Conservation (phyloP, 352 stramenopile genomes). For the Phytophthora boehmeriae region DNA sequence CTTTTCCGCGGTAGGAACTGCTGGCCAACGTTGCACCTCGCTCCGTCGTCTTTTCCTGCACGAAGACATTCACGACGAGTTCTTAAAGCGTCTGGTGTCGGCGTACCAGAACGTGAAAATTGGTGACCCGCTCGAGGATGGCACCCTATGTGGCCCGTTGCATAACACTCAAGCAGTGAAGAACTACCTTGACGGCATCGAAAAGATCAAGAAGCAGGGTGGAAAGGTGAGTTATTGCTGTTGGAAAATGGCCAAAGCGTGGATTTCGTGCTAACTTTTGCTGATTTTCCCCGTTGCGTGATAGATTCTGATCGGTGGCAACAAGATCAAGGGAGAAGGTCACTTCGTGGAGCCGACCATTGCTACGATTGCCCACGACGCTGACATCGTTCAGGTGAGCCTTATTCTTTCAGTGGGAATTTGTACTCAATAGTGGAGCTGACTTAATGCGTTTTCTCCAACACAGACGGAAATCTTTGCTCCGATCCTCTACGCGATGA, state of each 20-base stretch:
- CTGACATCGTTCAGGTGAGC: slow-evolving; percentile 76
- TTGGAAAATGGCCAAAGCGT: background rate
- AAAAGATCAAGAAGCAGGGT: slow-evolving; percentile 87
- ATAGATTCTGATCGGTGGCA: slow-evolving; percentile 87
- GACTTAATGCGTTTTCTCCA: background rate
- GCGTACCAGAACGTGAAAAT: slow-evolving; percentile 92
- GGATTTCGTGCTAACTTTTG: slow-evolving; percentile 5
- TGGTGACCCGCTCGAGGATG: slow-evolving; percentile 85
- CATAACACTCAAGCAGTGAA: slow-evolving; percentile 82
- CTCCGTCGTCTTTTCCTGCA: slow-evolving; percentile 92
- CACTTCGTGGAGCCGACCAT: slow-evolving; percentile 94
- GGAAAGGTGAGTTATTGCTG: slow-evolving; percentile 58
- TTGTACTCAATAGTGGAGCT: background rate
- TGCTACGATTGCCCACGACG: slow-evolving; percentile 81
- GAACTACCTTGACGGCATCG: slow-evolving; percentile 85
- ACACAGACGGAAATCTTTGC: slow-evolving; percentile 91
- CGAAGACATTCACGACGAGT: slow-evolving; percentile 91
- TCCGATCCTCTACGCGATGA: slow-evolving; percentile 91
- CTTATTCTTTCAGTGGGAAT: background rate
- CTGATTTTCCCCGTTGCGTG: slow-evolving; percentile 14
- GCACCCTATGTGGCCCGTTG: slow-evolving; percentile 84
- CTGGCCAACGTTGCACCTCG: slow-evolving; percentile 92
- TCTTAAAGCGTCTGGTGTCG: slow-evolving; percentile 80
- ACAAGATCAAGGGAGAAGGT: slow-evolving; percentile 75
- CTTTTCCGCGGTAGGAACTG: slow-evolving; percentile 92